Evolutionary conservation across 768 basidiomycete genomes (phyloP).

Genomic region (Mycena capillaripes): DNA sequence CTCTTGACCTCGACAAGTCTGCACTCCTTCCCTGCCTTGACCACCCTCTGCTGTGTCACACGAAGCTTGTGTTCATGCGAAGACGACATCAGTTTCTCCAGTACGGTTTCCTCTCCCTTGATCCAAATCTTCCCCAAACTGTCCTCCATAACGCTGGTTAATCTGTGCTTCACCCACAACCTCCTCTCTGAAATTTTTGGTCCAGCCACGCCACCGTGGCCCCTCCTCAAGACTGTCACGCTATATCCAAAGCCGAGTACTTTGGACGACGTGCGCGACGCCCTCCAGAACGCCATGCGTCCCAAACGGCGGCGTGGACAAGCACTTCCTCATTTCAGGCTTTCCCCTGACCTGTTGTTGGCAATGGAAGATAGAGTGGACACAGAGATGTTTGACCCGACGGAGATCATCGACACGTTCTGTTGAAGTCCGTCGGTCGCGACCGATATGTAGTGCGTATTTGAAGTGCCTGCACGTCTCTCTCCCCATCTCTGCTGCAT

Average conservation of each 20-base stretch:
- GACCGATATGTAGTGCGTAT: no score
- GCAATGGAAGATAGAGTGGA: no score
- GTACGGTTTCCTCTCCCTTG: background rate
- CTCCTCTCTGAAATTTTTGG: background rate
- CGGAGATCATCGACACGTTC: no score
- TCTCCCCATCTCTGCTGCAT: no score
- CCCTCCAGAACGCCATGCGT: background rate
- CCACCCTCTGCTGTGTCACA: conserved; percentile 7
- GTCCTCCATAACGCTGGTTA: background rate
- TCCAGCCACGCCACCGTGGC: background rate
- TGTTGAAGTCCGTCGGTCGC: no score
- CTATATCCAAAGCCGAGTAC: no score
- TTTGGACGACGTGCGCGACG: no score
- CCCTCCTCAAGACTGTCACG: no score
- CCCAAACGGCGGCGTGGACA: background rate
- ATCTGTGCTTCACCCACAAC: background rate
- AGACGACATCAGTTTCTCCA: background rate
- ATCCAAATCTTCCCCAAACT: background rate
- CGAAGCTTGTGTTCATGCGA: background rate
- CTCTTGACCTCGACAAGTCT: background rate
- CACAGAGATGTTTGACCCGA: no score
- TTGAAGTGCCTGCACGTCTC: no score
- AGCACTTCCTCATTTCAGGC: no score
- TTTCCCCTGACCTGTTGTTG: no score
- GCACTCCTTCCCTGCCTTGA: background rate